A percentile compares a stretch with the other conserved stretches of the same genome.
phyloP scores from a whole-genome alignment of 2,329 filamentous ascomycete genomes.

The Ophiostoma ips region DNA sequence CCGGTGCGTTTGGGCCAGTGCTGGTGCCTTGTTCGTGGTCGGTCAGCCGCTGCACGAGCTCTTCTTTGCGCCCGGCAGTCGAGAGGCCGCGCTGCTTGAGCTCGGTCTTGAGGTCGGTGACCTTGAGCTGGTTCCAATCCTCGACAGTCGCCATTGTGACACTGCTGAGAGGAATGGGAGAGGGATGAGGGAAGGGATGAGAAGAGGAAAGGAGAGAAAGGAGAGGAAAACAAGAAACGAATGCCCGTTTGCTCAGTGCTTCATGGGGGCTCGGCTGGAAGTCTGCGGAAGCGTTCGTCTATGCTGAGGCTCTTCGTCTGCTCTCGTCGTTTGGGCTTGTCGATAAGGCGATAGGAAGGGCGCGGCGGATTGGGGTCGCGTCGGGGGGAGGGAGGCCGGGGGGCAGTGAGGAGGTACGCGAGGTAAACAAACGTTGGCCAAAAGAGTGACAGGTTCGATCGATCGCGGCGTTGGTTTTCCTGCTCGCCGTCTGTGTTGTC shows the following conservation, averaged over 20 bases:
- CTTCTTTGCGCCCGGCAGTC: conserved; percentile 56
- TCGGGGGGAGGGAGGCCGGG: neutral
- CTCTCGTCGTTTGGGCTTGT: neutral
- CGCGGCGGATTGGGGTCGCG: neutral
- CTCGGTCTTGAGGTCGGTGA: conserved; percentile 61
- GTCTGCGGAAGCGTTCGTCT: no score
- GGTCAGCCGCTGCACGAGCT: conserved; percentile 51
- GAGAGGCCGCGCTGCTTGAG: conserved; percentile 58
- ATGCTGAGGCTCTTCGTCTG: no score
- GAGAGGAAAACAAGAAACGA: neutral
- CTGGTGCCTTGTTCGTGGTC: conserved; percentile 8
- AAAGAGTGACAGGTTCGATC: neutral
- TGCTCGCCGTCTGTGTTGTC: neutral
- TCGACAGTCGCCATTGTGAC: conserved; percentile 25
- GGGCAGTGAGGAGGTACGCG: neutral
- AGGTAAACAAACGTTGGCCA: neutral
- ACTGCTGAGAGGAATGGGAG: neutral
- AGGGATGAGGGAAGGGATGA: neutral
- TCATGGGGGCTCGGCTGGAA: neutral
- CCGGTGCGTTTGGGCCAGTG: neutral
- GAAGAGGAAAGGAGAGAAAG: neutral
- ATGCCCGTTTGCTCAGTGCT: neutral
- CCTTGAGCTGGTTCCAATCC: conserved; percentile 50
- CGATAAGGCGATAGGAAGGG: neutral
- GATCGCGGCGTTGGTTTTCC: neutral